These are phyloP conservation scores for Pythium dissimile DNA, from an alignment of 352 stramenopile genomes.

Conservation along the genomic window DNA sequence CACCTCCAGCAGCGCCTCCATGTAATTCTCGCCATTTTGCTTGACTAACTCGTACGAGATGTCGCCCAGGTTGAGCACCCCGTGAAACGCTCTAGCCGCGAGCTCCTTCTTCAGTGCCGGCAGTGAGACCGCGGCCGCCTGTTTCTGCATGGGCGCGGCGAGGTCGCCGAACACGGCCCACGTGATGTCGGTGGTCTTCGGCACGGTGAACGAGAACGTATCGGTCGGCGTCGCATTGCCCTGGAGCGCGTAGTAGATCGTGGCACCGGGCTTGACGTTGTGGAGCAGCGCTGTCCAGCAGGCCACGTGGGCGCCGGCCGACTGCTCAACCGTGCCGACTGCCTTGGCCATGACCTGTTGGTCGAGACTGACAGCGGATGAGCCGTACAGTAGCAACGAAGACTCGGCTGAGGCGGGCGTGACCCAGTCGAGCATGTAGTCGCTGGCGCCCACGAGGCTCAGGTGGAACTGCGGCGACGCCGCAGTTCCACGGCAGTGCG, in stretches of 20 bases:
- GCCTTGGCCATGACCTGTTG: constrained; percentile 31
- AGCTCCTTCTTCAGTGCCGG: constrained; percentile 59
- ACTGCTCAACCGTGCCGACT: constrained; percentile 48
- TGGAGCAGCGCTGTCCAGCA: constrained; percentile 63
- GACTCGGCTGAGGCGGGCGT: constrained; percentile 28
- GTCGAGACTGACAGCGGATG: constrained; percentile 33
- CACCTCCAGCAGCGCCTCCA: constrained; percentile 62
- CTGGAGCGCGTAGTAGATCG: constrained; percentile 61
- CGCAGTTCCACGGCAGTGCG: neutral
- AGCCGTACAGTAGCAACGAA: constrained; percentile 42
- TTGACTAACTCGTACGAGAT: constrained; percentile 66
- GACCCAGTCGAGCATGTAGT: constrained; percentile 79
- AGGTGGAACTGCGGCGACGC: constrained; percentile 64
- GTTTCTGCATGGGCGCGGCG: constrained; percentile 45
- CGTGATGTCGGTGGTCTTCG: constrained; percentile 37
- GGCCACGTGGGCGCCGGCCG: constrained; percentile 26
- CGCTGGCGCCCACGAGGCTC: constrained; percentile 40
- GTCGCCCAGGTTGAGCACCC: constrained; percentile 73
- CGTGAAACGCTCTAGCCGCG: constrained; percentile 34
- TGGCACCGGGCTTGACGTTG: constrained; percentile 38
- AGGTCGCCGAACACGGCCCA: constrained; percentile 81
- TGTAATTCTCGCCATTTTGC: constrained; percentile 70
- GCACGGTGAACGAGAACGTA: constrained; percentile 45
- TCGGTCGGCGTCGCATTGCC: constrained; percentile 4
- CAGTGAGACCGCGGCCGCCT: constrained; percentile 55